Conservation (phyloP, 2,329 filamentous ascomycete genomes). For the Ceratocystis smalleyi region DNA sequence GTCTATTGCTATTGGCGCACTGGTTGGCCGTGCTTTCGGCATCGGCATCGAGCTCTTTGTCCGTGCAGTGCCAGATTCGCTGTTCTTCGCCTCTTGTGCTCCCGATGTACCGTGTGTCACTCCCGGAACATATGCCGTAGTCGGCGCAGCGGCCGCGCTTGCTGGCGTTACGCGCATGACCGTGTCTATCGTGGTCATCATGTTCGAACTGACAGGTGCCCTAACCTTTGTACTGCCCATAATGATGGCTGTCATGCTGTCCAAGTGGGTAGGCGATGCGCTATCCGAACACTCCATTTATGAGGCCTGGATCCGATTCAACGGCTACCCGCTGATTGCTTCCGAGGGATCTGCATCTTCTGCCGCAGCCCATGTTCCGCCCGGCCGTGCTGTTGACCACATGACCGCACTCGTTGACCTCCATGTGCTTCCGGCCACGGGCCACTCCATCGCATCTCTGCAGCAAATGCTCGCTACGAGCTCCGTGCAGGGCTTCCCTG, state of each 20-base stretch:
- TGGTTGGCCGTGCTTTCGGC: constrained; percentile 77
- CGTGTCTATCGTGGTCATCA: constrained; percentile 95
- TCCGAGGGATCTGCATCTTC: constrained; percentile 49
- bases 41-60: constrained; percentile 85
- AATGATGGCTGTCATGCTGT: constrained; percentile 97
- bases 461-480: constrained; percentile 55
- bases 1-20: constrained; percentile 86
- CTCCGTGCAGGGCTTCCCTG: constrained; percentile 78
- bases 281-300: constrained; percentile 90
- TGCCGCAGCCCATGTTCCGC: constrained; percentile 56
- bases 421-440: constrained; percentile 69
- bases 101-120: constrained; percentile 79
- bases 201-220: constrained; percentile 95
- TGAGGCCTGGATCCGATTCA: constrained; percentile 93
- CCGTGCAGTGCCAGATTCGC: constrained; percentile 55
- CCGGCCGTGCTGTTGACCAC: constrained; percentile 70
- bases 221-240: constrained; percentile 94
- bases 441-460: constrained; percentile 70
- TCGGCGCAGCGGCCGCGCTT: constrained; percentile 87
- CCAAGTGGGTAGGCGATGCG: constrained; percentile 95
- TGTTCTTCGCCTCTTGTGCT: constrained; percentile 58
- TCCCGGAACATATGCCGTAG: constrained; percentile 89
- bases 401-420: constrained; percentile 91
- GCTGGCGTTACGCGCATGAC: constrained; percentile 92
- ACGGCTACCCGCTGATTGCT: constrained; percentile 89